A percentile compares a stretch with the other conserved stretches of the same genome.
These are phyloP conservation scores for Favolaschia claudopus DNA, from an alignment of 768 basidiomycete genomes.

Conservation along the genomic window DNA sequence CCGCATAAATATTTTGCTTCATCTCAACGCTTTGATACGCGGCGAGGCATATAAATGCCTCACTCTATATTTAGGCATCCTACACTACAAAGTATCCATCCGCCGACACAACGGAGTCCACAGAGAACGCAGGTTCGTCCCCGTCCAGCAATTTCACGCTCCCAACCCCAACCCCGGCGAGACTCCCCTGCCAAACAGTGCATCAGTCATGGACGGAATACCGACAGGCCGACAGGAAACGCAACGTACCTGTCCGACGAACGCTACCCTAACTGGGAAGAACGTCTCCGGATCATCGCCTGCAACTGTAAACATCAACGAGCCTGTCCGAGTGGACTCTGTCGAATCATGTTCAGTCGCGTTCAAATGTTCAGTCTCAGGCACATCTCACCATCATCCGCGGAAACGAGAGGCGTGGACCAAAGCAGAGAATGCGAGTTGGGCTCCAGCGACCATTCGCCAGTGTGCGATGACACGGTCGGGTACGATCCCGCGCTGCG, in stretches of 20 bases:
- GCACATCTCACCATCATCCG: slow-evolving; percentile 46
- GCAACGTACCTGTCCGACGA: slow-evolving; percentile 58
- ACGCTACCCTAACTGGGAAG: slow-evolving; percentile 91
- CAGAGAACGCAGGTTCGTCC: slow-evolving; percentile 52
- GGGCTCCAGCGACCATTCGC: slow-evolving; percentile 85
- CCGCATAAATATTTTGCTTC: neutral
- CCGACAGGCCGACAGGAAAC: neutral
- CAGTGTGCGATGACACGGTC: slow-evolving; percentile 76
- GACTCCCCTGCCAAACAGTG: slow-evolving; percentile 62
- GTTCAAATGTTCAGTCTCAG: neutral
- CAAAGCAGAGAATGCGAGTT: slow-evolving; percentile 85
- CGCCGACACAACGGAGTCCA: slow-evolving; percentile 58
- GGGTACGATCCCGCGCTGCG: slow-evolving; percentile 83
- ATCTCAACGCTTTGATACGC: neutral
- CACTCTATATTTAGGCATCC: neutral
- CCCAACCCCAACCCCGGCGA: slow-evolving; percentile 77
- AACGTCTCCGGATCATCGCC: slow-evolving; percentile 85
- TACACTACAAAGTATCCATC: slow-evolving; percentile 69
- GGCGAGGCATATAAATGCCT: neutral
- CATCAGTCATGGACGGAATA: slow-evolving; percentile 3
- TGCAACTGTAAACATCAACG: slow-evolving; percentile 88
- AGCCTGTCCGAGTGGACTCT: slow-evolving; percentile 67
- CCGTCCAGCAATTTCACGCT: slow-evolving; percentile 59
- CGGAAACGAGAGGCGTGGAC: slow-evolving; percentile 75
- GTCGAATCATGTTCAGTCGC: neutral